Conservation (phyloP, 2,329 filamentous ascomycete species). For the Penicillium occitanis region DNA sequence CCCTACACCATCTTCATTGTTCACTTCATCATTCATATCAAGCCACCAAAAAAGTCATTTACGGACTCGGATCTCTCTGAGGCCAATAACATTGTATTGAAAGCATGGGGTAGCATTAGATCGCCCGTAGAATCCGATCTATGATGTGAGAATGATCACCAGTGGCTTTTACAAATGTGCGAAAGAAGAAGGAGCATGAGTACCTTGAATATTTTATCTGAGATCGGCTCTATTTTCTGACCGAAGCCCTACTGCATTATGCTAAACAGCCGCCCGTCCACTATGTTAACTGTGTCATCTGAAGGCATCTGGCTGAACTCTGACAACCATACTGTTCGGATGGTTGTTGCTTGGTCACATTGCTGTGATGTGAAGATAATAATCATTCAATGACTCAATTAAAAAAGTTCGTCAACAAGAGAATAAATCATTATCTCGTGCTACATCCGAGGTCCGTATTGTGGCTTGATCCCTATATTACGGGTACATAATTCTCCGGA, state of each 20-base stretch:
- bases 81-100: background rate
- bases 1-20: background rate
- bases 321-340: background rate
- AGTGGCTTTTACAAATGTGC: background rate
- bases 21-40: background rate
- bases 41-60: background rate
- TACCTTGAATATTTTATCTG: background rate
- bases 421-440: background rate
- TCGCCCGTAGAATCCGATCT: background rate
- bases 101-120: background rate
- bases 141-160: background rate
- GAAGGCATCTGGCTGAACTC: background rate
- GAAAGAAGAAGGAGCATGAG: background rate
- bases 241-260: background rate
- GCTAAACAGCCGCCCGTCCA: background rate
- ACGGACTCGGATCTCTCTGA: background rate
- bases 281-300: background rate
- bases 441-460: background rate
- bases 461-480: background rate
- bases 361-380: background rate
- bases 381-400: background rate
- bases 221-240: background rate
- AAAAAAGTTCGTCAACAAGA: background rate
- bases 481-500: background rate
- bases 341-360: background rate